These are phyloP conservation scores for Metschnikowia drakensbergensis DNA, from an alignment of 805 yeast species.

Conservation along the genomic window DNA sequence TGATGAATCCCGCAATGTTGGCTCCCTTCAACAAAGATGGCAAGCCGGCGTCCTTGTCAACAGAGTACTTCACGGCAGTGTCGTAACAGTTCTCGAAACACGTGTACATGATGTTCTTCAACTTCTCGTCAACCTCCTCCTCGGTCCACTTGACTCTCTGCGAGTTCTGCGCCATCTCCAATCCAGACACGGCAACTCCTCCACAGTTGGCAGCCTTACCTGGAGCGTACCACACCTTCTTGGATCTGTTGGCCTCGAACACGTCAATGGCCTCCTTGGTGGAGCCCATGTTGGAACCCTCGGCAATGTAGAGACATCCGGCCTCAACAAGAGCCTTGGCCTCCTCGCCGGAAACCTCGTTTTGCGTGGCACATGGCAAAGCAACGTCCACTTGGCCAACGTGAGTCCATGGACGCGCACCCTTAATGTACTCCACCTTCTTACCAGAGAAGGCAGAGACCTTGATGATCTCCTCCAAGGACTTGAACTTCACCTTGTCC, in stretches of 20 bases:
- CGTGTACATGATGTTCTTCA: slow-evolving; percentile 87
- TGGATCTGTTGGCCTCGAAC: slow-evolving; percentile 76
- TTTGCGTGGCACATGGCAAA: slow-evolving; percentile 97
- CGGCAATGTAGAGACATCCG: slow-evolving; percentile 91
- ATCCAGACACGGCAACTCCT: slow-evolving; percentile 98
- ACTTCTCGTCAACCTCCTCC: slow-evolving; percentile 88
- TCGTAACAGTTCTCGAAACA: slow-evolving; percentile 91
- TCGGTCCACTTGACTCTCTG: slow-evolving; percentile 87
- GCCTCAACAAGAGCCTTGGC: slow-evolving; percentile 91
- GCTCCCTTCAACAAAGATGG: slow-evolving; percentile 99
- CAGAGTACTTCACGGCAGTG: slow-evolving; percentile 77
- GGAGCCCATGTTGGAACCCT: slow-evolving; percentile 99
- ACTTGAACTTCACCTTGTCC: slow-evolving; percentile 76
- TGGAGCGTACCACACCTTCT: slow-evolving; percentile 93
- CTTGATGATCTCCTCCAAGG: slow-evolving; percentile 64
- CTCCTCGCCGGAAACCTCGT: slow-evolving; percentile 95
- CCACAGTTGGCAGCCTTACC: slow-evolving; percentile 99
- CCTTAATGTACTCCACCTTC: slow-evolving; percentile 76
- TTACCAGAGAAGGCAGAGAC: slow-evolving; percentile 54
- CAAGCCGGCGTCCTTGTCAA: slow-evolving; percentile 61
- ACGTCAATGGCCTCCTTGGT: slow-evolving; percentile 95
- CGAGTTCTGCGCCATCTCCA: slow-evolving; percentile 99
- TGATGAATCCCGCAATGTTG: slow-evolving; percentile 97
- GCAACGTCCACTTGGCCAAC: slow-evolving; percentile 93
- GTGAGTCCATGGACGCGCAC: slow-evolving; percentile 95